phyloP scores from a whole-genome alignment of 768 basidiomycete species.

The Mycena leptocephala region DNA sequence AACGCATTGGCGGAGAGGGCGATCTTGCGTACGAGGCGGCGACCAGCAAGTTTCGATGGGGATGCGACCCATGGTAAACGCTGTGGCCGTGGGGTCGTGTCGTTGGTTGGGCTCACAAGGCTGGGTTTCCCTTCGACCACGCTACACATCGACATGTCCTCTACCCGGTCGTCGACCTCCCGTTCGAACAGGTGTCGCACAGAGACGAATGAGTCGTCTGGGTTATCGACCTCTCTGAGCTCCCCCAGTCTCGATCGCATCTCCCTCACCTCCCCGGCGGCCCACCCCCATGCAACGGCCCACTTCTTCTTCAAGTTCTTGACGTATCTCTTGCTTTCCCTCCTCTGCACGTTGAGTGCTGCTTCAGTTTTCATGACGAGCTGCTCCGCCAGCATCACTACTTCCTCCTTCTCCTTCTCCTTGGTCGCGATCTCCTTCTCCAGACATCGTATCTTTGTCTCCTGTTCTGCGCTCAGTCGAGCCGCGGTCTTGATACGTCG shows the following conservation, averaged over 20 bases:
- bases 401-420: constrained; percentile 1
- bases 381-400: neutral
- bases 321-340: neutral
- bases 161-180: neutral
- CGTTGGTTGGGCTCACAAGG: too few relatives aligned
- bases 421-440: neutral
- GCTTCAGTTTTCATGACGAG: neutral
- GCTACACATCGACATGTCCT: constrained; percentile 6
- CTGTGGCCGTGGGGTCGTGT: too few relatives aligned
- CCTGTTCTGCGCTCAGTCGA: neutral
- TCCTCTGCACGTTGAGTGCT: neutral
- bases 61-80: neutral
- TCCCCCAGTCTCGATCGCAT: neutral
- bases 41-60: neutral
- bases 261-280: neutral
- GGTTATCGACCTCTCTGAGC: neutral
- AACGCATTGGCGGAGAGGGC: constrained; percentile 4
- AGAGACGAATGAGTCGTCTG: neutral
- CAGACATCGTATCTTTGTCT: neutral
- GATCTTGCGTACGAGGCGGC: neutral
- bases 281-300: neutral
- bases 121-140: neutral
- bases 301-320: neutral
- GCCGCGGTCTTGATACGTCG: neutral
- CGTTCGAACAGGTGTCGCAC: neutral